Conservation (phyloP, 208 protist genomes). For the Crithidia bombi region DNA sequence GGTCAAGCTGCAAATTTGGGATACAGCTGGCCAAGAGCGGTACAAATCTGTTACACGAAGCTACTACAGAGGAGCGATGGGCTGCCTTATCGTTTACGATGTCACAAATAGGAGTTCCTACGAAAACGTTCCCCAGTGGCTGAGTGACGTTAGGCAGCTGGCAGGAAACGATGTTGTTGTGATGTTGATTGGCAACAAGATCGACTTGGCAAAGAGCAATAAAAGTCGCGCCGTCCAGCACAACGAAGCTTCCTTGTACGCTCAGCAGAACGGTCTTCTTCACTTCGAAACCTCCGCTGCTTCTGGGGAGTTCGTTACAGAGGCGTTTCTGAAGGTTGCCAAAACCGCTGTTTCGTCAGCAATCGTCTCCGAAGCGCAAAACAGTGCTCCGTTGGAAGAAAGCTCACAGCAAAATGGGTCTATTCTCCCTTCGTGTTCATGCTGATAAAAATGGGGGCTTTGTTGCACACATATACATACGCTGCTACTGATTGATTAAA, state of each 20-base stretch:
- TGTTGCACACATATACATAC: no score
- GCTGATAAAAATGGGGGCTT: constrained; percentile 1
- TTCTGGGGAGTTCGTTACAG: constrained; percentile 93
- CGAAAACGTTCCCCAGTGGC: constrained; percentile 96
- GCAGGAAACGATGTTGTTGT: constrained; percentile 89
- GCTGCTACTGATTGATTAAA: constrained; percentile 1
- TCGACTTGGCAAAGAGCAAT: constrained; percentile 77
- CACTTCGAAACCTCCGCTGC: constrained; percentile 92
- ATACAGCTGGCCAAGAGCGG: constrained; percentile 97
- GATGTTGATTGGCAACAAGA: constrained; percentile 95
- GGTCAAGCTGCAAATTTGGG: constrained; percentile 98
- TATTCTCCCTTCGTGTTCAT: constrained; percentile 21
- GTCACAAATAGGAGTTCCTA: constrained; percentile 96
- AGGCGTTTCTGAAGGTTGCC: constrained; percentile 92
- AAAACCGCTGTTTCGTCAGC: constrained; percentile 41
- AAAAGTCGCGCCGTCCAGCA: constrained; percentile 88
- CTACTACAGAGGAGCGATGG: constrained; percentile 97
- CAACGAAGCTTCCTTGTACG: constrained; percentile 94
- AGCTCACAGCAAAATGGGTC: neutral
- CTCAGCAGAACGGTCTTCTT: constrained; percentile 90
- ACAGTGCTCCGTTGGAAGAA: neutral
- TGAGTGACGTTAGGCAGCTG: constrained; percentile 95
- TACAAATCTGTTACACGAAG: constrained; percentile 98
- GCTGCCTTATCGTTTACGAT: constrained; percentile 99
- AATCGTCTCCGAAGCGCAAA: neutral